A percentile compares a stretch with the other conserved stretches of the same genome.
Evolutionary conservation across 148 eudicot species (phyloP).

Genomic region (Heliosperma pusillum): DNA sequence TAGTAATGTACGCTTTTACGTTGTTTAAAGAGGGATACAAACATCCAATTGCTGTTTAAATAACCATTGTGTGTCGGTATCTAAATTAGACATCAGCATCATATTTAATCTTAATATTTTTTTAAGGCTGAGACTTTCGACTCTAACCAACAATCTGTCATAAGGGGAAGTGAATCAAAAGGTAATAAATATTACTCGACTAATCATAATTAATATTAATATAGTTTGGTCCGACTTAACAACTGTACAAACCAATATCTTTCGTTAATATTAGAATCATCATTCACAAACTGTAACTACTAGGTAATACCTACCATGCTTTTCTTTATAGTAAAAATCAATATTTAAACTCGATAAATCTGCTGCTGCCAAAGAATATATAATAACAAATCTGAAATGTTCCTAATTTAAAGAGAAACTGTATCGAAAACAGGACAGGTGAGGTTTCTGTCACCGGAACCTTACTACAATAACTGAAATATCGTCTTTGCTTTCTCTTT

Average conservation of each 20-base stretch:
- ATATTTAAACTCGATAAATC: neutral
- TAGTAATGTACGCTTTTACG: too few relatives aligned
- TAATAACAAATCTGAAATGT: neutral
- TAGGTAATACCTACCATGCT: neutral
- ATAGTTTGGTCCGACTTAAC: slow-evolving; percentile 10
- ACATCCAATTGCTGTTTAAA: too few relatives aligned
- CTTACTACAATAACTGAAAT: slow-evolving; percentile 69
- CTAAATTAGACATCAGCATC: too few relatives aligned
- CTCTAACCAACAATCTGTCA: too few relatives aligned
- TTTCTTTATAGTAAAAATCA: neutral
- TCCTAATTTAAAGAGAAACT: neutral
- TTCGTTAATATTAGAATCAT: slow-evolving; percentile 3
- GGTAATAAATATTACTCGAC: too few relatives aligned
- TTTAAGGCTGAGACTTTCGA: too few relatives aligned
- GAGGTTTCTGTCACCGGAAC: slow-evolving; percentile 34
- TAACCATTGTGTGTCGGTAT: too few relatives aligned
- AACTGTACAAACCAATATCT: slow-evolving; percentile 17
- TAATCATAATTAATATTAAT: neutral
- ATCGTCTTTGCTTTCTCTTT: slow-evolving; percentile 70
- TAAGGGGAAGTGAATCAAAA: too few relatives aligned
- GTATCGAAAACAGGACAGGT: slow-evolving; percentile 6
- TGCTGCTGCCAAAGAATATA: neutral
- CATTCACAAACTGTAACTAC: neutral
- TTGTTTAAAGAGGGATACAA: too few relatives aligned
- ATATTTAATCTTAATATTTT: too few relatives aligned